phyloP scores from a whole-genome alignment of 495 filamentous ascomycete species.

The Apodospora peruviana region DNA sequence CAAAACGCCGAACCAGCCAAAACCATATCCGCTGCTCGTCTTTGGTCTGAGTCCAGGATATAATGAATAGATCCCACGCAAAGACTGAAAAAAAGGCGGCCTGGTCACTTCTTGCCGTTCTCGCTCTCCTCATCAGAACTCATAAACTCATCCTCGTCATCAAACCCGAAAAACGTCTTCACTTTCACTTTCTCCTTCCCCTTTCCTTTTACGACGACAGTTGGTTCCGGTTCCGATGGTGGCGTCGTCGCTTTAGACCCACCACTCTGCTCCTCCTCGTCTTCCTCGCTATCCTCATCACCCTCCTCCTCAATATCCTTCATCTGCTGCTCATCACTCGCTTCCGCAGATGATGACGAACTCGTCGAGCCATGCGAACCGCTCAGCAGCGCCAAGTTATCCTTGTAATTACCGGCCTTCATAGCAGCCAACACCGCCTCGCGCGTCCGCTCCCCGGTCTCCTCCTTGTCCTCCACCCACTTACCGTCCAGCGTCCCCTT shows the following conservation, averaged over 20 bases:
- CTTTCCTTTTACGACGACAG: slow-evolving; percentile 1
- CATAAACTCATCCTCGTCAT: slow-evolving; percentile 89
- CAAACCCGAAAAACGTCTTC: slow-evolving; percentile 71
- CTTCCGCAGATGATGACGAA: slow-evolving; percentile 34
- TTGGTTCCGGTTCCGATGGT: slow-evolving; percentile 22
- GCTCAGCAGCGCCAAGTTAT: slow-evolving; percentile 37
- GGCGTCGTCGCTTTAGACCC: slow-evolving; percentile 31
- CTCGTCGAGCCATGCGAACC: slow-evolving; percentile 21
- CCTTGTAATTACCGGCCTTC: slow-evolving; percentile 56
- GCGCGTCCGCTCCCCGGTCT: slow-evolving; percentile 71
- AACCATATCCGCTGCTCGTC: no score
- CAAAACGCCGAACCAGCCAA: no score
- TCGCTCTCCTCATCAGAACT: slow-evolving; percentile 61
- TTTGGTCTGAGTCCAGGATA: no score
- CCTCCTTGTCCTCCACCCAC: slow-evolving; percentile 91
- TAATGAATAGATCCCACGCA: no score
- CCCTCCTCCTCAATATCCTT: slow-evolving; percentile 32
- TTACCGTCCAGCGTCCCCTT: slow-evolving; percentile 75
- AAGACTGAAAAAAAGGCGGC: neutral
- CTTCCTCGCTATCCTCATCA: slow-evolving; percentile 28
- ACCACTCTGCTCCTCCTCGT: slow-evolving; percentile 28
- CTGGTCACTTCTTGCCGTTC: neutral
- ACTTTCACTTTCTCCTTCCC: slow-evolving; percentile 40
- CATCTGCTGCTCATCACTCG: slow-evolving; percentile 17
- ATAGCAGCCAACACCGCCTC: slow-evolving; percentile 78